Percentiles rank a stretch among this genome's conserved stretches.
These are phyloP conservation scores for Penicillium fimorum DNA, from an alignment of 495 filamentous ascomycete species.

Conservation along the genomic window DNA sequence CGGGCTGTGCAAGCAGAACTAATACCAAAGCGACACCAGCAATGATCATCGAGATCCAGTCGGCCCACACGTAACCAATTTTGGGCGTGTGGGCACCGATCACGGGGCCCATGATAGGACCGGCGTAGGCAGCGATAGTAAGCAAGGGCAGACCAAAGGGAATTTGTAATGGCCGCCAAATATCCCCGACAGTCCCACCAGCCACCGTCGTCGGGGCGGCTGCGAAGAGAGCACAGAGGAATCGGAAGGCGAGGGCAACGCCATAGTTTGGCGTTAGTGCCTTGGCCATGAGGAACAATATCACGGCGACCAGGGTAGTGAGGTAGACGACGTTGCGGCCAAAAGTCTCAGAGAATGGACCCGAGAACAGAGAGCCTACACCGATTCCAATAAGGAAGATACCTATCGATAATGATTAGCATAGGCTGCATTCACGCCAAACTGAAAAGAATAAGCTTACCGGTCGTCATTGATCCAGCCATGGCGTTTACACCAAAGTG, in stretches of 20 bases:
- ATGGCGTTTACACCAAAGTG: no score
- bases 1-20: conserved; percentile 41
- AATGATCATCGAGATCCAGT: conserved; percentile 47
- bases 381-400: conserved; percentile 59
- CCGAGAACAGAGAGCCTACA: conserved; percentile 44
- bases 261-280: conserved; percentile 46
- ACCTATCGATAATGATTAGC: no score
- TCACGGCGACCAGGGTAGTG: conserved; percentile 38
- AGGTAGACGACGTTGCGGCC: conserved; percentile 57
- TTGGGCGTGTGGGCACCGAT: conserved; percentile 44
- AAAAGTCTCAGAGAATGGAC: conserved; percentile 55
- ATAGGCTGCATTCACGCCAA: no score
- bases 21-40: conserved; percentile 34
- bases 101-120: conserved; percentile 42
- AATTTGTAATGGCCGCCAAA: conserved; percentile 41
- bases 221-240: conserved; percentile 47
- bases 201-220: conserved; percentile 44
- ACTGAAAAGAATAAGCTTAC: no score
- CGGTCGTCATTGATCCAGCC: no score
- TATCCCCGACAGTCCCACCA: conserved; percentile 46
- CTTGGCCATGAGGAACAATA: conserved; percentile 49
- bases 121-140: conserved; percentile 34
- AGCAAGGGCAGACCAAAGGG: conserved; percentile 45
- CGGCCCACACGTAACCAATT: conserved; percentile 44
- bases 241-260: conserved; percentile 42